phyloP scores from a whole-genome alignment of 768 basidiomycete species.

The Gloeopeniophorella convolvens region DNA sequence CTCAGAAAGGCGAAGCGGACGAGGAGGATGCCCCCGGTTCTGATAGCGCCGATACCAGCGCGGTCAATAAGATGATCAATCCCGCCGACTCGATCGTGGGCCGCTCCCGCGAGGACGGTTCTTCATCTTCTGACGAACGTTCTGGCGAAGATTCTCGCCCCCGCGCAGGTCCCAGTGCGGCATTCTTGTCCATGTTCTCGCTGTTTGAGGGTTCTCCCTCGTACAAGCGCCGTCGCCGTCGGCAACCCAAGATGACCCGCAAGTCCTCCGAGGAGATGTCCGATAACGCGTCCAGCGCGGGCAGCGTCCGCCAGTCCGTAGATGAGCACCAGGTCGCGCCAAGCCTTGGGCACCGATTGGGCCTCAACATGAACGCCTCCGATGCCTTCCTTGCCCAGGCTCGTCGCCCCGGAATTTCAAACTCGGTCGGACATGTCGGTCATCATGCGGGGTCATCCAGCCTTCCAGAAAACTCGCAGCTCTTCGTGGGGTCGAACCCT shows the following conservation, averaged over 20 bases:
- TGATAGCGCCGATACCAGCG: slow-evolving; percentile 13
- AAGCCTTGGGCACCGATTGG: slow-evolving; percentile 17
- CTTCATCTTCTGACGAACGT: slow-evolving; percentile 19
- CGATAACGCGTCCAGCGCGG: slow-evolving; percentile 18
- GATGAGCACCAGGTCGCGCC: slow-evolving; percentile 29
- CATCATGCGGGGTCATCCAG: slow-evolving; percentile 10
- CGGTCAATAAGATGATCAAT: slow-evolving; percentile 20
- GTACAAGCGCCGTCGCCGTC: slow-evolving; percentile 87
- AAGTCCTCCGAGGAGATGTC: slow-evolving; percentile 26
- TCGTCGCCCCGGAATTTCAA: slow-evolving; percentile 5
- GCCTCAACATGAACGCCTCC: slow-evolving; percentile 15
- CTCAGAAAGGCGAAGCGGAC: slow-evolving; percentile 30
- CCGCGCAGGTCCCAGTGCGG: slow-evolving; percentile 26
- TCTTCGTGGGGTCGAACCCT: not conserved
- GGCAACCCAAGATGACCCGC: slow-evolving; percentile 43
- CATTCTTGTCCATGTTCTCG: slow-evolving; percentile 63
- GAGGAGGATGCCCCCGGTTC: slow-evolving; percentile 23
- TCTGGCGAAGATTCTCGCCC: slow-evolving; percentile 21
- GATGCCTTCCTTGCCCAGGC: slow-evolving; percentile 21
- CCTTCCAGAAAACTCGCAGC: slow-evolving; percentile 11
- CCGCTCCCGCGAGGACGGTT: slow-evolving; percentile 11
- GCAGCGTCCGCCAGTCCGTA: slow-evolving; percentile 12
- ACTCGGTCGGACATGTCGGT: slow-evolving; percentile 6
- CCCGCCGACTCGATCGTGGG: slow-evolving; percentile 19
- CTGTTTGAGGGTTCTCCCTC: slow-evolving; percentile 78